A percentile compares a stretch with the other conserved stretches of the same genome.
phyloP scores from a whole-genome alignment of 1,139 yeast genomes.

The Geotrichum australiense region DNA sequence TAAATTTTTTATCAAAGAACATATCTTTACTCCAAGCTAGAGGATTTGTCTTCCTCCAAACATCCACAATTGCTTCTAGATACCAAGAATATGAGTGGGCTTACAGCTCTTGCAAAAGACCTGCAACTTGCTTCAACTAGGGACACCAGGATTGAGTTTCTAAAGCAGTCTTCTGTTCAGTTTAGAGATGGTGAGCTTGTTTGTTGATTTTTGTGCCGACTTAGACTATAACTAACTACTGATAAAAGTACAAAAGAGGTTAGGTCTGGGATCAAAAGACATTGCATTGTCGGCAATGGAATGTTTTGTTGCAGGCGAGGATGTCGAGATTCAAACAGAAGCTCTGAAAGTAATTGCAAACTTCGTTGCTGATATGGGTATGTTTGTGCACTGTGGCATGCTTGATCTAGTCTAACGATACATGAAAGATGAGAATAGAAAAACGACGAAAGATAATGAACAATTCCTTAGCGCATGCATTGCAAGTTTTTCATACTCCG shows the following conservation, averaged over 20 bases:
- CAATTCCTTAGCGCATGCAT: conserved; percentile 11
- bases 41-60: too few relatives aligned
- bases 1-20: too few relatives aligned
- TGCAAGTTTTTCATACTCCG: neutral
- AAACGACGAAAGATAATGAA: conserved; percentile 8
- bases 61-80: too few relatives aligned
- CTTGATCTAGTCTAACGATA: neutral
- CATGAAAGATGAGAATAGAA: conserved; percentile 16
- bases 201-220: neutral
- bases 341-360: conserved; percentile 22
- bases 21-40: too few relatives aligned
- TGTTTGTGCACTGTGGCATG: neutral
- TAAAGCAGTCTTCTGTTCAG: neutral
- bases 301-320: neutral
- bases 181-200: conserved; percentile 1
- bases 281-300: conserved; percentile 10
- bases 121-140: neutral
- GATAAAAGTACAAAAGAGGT: conserved; percentile 7
- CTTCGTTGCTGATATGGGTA: conserved; percentile 21
- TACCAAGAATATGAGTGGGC: neutral
- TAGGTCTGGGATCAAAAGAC: neutral
- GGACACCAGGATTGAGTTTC: neutral
- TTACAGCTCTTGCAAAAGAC: neutral
- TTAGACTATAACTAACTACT: neutral
- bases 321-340: neutral